Evolutionary conservation across 2,329 filamentous ascomycete species (phyloP), one percentile per base, ranked within the genome.

Genomic region (Dactylellina sp.): DNA sequence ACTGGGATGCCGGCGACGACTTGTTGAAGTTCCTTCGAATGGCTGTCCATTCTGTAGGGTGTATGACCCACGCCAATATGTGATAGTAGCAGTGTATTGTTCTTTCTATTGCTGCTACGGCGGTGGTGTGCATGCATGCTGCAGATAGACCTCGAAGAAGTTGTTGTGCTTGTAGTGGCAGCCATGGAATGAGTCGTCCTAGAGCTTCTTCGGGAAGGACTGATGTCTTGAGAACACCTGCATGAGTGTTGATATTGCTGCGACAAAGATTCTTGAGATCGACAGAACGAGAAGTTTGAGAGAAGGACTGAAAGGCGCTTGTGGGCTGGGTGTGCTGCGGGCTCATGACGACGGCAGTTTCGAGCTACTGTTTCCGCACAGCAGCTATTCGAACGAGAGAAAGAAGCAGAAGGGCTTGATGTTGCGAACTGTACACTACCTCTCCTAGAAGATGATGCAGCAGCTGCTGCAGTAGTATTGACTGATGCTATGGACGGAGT

Each of bases 21-120:
- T 7, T 61, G 20, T 28, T 72, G 68, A n/a, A 72, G 37, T 22
- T 72, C 68, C 11, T 35, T 46, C 12, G 68, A 65, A 39, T 55
- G 52, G n/a, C 24, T 24, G 24, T 72, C 68, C 68, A 72, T 72
- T 35, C 68, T 46, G 60, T 65, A 65, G 25, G 44, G 24, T n/a
- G 53, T 40, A 32, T 60, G 60, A 20, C 68, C 37, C 2, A 18
- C 37, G 16, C 68, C 68, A 11, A 72, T 72, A n/a, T 72, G 44
- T 24, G 68, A 65, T 18, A 72, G 60, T 12, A 72, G 39, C 9
- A 60, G 32, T 18, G 53, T 14, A 6, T 22, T 55, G 28, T 47
- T 32, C 5, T 53, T 46, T 35, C 22, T 49, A 20, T 44, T 53
- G 40, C 12, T 50, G 3, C 37, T 46, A 2, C 55, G 7, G 18